Evolutionary conservation across 495 filamentous ascomycete species (phyloP), one percentile per base, ranked within the genome.

Genomic region (Penicillium daleae): DNA sequence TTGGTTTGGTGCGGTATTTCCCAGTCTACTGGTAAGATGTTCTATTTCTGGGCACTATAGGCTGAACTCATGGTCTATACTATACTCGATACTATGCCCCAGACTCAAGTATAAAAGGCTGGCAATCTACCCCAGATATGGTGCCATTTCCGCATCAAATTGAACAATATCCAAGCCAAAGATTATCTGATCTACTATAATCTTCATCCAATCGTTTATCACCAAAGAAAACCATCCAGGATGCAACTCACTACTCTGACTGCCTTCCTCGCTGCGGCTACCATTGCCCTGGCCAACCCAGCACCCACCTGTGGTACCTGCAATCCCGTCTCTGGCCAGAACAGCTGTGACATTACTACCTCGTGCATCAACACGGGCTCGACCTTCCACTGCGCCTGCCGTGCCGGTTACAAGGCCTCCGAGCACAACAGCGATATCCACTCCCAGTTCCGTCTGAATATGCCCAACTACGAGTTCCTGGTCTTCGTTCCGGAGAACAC

Each of bases 341-440:
- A 80, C 66, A 59, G 66, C 61, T 80, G 78, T 60, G 78, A 79
- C 56, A 61, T 75, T 31, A 77, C 75, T 13, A 80, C 78, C 46
- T 79, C 76, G 35, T 80, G 78, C 64, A 80, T 80, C 56, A 95
- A 78, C 59, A 86, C 89, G 0, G 88, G 89, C 32, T 86, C 77
- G 46, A 90, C 78, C 70, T 95, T 89, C 63, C 92, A 91, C 74
- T 92, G 89, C 15, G 91, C 90, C 64, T 91, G 65, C 85, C 83
- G 57, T 84, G 82, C 61, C 82, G 91, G 64, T 86, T 81, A 76
- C 89, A 95, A 63, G 87, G 85, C 60, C 86, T 77, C 75, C 12
- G 29, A 56, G 26, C 19, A 62, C 24, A 74, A 80, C 62, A 66
- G 68, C 26, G 62, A 79, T 63, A 60, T 78, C 39, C 59, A 57